Conservation (phyloP, 108 stramenopile species). For the Cyclotella sp. region DNA sequence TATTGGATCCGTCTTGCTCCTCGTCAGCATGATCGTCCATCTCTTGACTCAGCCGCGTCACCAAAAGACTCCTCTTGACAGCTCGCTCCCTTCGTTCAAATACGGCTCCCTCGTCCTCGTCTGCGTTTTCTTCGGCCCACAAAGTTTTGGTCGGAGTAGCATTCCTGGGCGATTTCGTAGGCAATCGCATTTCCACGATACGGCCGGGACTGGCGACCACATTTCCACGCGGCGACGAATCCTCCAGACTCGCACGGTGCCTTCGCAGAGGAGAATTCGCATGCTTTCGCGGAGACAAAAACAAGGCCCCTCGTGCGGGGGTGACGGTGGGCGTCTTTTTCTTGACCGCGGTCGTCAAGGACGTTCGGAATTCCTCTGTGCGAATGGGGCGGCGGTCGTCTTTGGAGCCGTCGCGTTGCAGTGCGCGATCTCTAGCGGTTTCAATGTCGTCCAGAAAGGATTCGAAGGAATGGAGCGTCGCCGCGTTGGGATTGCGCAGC, state of each 20-base stretch:
- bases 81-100: neutral
- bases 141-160: conserved; percentile 37
- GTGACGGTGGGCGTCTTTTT: conserved; percentile 7
- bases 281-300: neutral
- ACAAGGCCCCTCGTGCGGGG: neutral
- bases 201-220: neutral
- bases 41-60: conserved; percentile 14
- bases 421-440: too few species aligned
- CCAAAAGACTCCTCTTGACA: conserved; percentile 4
- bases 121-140: neutral
- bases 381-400: neutral
- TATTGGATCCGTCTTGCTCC: conserved; percentile 9
- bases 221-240: neutral
- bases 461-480: too few species aligned
- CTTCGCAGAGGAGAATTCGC: neutral
- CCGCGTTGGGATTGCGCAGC: too few species aligned
- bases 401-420: too few species aligned
- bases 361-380: neutral
- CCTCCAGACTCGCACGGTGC: neutral
- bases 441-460: too few species aligned
- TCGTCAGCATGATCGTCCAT: neutral
- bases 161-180: conserved; percentile 32
- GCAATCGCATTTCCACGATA: conserved; percentile 16
- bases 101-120: conserved; percentile 1
- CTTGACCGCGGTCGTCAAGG: neutral